phyloP scores from a whole-genome alignment of 208 protist genomes.

The Crithidia mellificae region DNA sequence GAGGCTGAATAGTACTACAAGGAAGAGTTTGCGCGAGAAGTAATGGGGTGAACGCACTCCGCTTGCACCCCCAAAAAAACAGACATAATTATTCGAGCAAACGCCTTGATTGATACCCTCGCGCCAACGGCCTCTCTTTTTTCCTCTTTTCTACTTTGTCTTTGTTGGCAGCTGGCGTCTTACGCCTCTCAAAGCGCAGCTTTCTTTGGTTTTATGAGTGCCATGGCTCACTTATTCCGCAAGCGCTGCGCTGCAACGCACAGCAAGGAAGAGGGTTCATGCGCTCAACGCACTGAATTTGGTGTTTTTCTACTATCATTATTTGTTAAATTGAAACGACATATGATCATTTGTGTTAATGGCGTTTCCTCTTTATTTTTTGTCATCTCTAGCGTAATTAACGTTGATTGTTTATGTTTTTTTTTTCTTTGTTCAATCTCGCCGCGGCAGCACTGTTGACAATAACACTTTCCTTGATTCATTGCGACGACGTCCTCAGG shows the following conservation, averaged over 20 bases:
- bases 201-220: neutral
- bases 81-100: too few species aligned
- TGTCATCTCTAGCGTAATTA: neutral
- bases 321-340: neutral
- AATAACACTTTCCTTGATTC: too few species aligned
- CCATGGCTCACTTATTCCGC: neutral
- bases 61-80: neutral
- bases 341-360: neutral
- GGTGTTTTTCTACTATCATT: too few species aligned
- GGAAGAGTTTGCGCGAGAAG: neutral
- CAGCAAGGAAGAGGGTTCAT: too few species aligned
- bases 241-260: too few species aligned
- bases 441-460: neutral
- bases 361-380: neutral
- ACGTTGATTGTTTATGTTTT: neutral
- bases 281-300: too few species aligned
- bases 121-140: too few species aligned
- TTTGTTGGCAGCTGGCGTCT: too few species aligned
- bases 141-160: conserved; percentile 1
- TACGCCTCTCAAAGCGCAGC: too few species aligned
- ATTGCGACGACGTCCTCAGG: neutral
- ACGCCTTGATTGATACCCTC: too few species aligned
- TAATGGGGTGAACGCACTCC: neutral
- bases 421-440: neutral
- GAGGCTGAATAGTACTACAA: too few species aligned